Conservation (phyloP, 2,329 filamentous ascomycete species). For the Emmonsia crescens region DNA sequence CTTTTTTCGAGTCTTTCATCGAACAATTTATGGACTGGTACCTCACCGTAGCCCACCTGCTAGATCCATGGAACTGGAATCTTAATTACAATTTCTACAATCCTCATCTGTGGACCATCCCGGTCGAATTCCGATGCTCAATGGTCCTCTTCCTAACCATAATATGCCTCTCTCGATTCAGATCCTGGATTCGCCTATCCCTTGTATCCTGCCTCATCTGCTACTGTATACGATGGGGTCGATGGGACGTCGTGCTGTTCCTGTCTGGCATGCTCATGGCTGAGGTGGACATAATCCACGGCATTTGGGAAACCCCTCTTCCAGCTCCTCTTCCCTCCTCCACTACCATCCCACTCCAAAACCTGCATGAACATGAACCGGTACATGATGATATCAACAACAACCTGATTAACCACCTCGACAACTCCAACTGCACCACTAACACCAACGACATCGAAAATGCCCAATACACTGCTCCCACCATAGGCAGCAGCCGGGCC, state of each 20-base stretch:
- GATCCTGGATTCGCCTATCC: conserved; percentile 23
- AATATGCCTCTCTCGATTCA: conserved; percentile 30
- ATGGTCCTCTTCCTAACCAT: conserved; percentile 34
- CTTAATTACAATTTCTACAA: conserved; percentile 36
- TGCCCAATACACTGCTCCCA: conserved; percentile 8
- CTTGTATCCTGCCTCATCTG: conserved; percentile 24
- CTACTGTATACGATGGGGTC: conserved; percentile 33
- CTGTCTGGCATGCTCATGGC: conserved; percentile 34
- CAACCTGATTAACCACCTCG: neutral
- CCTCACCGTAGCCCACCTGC: conserved; percentile 23
- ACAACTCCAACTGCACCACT: conserved; percentile 16
- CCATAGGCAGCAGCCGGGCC: conserved; percentile 4
- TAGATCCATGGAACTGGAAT: conserved; percentile 30
- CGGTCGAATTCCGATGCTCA: conserved; percentile 36
- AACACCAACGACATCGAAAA: conserved; percentile 12
- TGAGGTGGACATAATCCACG: conserved; percentile 32
- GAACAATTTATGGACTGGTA: conserved; percentile 31
- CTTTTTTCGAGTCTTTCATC: conserved; percentile 22
- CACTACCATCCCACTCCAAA: neutral
- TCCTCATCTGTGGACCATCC: conserved; percentile 38
- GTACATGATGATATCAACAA: neutral
- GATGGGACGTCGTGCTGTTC: conserved; percentile 36
- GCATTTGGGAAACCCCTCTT: conserved; percentile 22
- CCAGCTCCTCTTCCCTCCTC: neutral
- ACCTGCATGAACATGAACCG: neutral